Base-by-base conservation (phyloP, 2,329 filamentous ascomycete species). In the Chaetomiaceae sp. region DNA sequence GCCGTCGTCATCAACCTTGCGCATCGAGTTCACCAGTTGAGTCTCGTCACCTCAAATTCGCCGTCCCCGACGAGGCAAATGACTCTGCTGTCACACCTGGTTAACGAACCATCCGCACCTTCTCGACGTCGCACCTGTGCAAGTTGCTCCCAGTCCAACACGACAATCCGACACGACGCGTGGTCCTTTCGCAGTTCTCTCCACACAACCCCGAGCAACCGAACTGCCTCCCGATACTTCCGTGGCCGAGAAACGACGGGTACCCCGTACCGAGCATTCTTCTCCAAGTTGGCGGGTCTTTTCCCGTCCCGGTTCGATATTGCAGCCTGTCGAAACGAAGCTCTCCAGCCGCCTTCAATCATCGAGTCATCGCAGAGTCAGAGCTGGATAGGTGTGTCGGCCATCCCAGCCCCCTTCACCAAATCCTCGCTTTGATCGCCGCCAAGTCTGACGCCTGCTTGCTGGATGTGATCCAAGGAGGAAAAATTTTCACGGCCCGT, bases 401-500 rank as follows among this genome's bases (percentile, higher is more conserved):
- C n/a, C 17, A 33, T 47, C 51, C 42, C 37, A 39, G 31, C 46
- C 53, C 47, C 39, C 49, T 42, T 34, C 39, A 48, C 53, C 33
- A 52, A 29, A 43, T 46, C 27, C 12, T 47, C 40, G 20, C 43
- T 36, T 36, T 44, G 54, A 51, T 52, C 53, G 43, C 36, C 51
- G 55, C 50, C 57, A 55, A 52, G 51, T 47, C 37, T 36, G 17
- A 48, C 25, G 47, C 54, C 52, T 17, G 49, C 37, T 34, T 48
- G 46, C 51, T 56, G 47, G 39, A 36, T 31, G 27, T 31, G 27
- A 31, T 11, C 27, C 27, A 12, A 46, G 49, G 19, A 15, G 20
- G 47, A 58, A 61, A 61, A 62, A 42, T 60, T 59, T 61, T 61
- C 58, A 56, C 53, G 48, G 54, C 42, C 55, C 52, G 59, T 59